Percentiles rank a stretch among this genome's conserved stretches.
Evolutionary conservation across 1,139 yeast genomes (phyloP).

Genomic region (Debaryomycetaceae sp.): DNA sequence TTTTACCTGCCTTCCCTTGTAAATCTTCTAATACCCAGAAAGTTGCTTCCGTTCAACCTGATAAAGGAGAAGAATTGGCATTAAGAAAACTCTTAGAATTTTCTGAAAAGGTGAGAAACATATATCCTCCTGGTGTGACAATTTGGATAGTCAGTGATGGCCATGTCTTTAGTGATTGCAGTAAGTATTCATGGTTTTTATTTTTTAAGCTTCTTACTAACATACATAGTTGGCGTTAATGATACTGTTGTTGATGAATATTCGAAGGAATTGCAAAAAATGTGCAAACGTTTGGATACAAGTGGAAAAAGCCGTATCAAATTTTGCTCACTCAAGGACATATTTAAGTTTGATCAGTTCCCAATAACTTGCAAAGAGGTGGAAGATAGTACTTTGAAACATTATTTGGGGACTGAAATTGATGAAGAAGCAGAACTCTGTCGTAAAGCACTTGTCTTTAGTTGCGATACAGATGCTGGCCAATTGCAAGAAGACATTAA

Average conservation of each 20-base stretch:
- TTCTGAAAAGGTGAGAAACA: constrained; percentile 26
- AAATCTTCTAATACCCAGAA: constrained; percentile 55
- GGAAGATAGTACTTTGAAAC: constrained; percentile 23
- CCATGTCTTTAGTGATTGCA: constrained; percentile 64
- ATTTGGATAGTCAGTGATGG: constrained; percentile 63
- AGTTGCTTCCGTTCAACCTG: constrained; percentile 52
- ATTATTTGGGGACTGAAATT: constrained; percentile 32
- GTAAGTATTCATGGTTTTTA: constrained; percentile 26
- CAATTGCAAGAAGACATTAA: constrained; percentile 32
- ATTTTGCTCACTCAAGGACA: constrained; percentile 36
- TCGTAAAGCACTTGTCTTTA: constrained; percentile 33
- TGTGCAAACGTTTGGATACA: constrained; percentile 33
- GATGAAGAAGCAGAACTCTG: constrained; percentile 35
- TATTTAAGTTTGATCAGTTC: constrained; percentile 24
- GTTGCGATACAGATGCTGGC: constrained; percentile 42
- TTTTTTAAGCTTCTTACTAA: constrained; percentile 11
- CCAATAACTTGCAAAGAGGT: constrained; percentile 16
- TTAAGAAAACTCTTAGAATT: constrained; percentile 29
- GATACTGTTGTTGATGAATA: constrained; percentile 51
- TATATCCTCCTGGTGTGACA: constrained; percentile 55
- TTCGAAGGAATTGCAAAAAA: constrained; percentile 38
- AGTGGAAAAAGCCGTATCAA: constrained; percentile 23
- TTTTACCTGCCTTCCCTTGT: constrained; percentile 64
- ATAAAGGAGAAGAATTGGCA: constrained; percentile 43
- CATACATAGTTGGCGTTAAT: constrained; percentile 35